phyloP scores from a whole-genome alignment of 106 monocot genomes.

The Acorus gramineus region DNA sequence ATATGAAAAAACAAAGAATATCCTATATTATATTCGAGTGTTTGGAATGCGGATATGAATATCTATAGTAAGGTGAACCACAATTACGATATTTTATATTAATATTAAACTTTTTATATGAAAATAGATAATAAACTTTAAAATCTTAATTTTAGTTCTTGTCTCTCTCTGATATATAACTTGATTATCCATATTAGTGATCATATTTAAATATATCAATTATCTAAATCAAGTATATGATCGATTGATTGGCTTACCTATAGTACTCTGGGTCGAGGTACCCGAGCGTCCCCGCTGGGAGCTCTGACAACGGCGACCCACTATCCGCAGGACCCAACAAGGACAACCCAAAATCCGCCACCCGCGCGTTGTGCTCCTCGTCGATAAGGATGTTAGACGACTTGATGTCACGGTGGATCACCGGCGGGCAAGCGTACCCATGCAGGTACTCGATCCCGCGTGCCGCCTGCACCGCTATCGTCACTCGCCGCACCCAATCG shows the following conservation, averaged over 20 bases:
- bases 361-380: constrained; percentile 93
- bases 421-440: constrained; percentile 96
- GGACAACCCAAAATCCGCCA: constrained; percentile 93
- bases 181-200: no score
- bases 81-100: no score
- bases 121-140: no score
- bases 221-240: no score
- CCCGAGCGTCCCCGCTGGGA: constrained; percentile 92
- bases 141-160: no score
- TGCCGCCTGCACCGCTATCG: constrained; percentile 94
- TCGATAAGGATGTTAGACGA: constrained; percentile 97
- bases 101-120: no score
- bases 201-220: no score
- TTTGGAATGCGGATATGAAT: no score
- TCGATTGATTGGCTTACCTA: neutral
- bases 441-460: constrained; percentile 96
- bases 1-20: no score
- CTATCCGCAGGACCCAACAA: constrained; percentile 75
- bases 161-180: no score
- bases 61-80: no score
- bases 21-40: no score
- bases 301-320: constrained; percentile 71
- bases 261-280: constrained; percentile 99
- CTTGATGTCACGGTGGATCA: constrained; percentile 96
- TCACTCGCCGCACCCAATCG: constrained; percentile 80